Base-by-base conservation (phyloP, 202 grass and related monocot genomes). In the Musa balbisiana region DNA sequence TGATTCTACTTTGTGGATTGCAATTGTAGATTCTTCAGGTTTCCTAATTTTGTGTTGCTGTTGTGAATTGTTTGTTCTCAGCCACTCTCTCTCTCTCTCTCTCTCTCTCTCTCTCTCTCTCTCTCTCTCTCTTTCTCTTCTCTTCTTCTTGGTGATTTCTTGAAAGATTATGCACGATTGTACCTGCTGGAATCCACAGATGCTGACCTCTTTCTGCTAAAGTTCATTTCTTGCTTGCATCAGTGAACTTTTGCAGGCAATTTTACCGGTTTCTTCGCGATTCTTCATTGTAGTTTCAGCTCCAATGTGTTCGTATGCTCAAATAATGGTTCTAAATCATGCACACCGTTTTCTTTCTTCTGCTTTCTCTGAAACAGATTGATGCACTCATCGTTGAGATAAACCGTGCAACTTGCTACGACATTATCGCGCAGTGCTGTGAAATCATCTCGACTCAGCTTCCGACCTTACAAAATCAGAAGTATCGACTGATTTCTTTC, bases 341-440 rank as follows among this genome's bases (percentile, higher is more conserved):
- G 13, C 20, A 62, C 20, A 62, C 20, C 20, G 51, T 53, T 22
- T 72, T 52, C 3, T 53, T 2, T 15, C 53, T 3, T 53, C 13
- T 72, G 12, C 2, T n/a, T 27, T 13, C 13, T n/a, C 13, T 22
- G 50, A 14, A 17, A 24, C 17, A 72, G 69, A 72, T 72, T 11
- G 51, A 54, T 53, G 49, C 51, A 72, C 51, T 72, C 9, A 24
- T 72, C 29, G n/a, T 72, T 20, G 69, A 72, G 17, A 72, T 53
- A 16, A 72, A 72, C 50, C 50, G 0, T 1, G 9, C 17, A 23
- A 21, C 16, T 24, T 72, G 69, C 69, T 79, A 79, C 22, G 77
- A 79, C 49, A 70, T 79, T 26, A 79, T 79, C n/a, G 77, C 60
- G 22, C 19, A 79, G 23, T 79, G 22, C 65, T 79, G 66, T 10